Evolutionary conservation across 2,329 filamentous ascomycete genomes (phyloP), one percentile per base, ranked within the genome.

Genomic region (Alternaria brassicicola): DNA sequence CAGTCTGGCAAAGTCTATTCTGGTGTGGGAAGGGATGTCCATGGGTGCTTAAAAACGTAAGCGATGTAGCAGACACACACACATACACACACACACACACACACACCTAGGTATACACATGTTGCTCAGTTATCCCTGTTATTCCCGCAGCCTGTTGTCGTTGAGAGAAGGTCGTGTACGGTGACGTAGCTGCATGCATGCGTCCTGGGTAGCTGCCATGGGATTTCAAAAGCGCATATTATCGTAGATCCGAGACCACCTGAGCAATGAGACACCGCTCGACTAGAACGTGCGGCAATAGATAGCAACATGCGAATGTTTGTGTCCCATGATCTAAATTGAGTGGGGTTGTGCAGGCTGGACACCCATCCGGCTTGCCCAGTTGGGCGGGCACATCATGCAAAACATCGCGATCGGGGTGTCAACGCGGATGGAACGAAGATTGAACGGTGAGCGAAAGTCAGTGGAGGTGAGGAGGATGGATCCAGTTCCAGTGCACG

Each of bases 321-420:
- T 38, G 36, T 39, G 51, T 50, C 45, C 43, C 45, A 43, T 38
- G 38, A 42, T 19, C 50, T 21, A 38, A 39, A 43, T 38, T 49
- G 45, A 25, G 51, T 55, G 49, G 51, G 55, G 55, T 25, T 54
- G 52, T 55, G 51, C 55, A 55, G 39, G 31, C 47, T 50, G 53
- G 25, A n/a, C n/a, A n/a, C n/a, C n/a, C 51, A 9, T 31, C 31
- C 17, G 43, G 41, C 41, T 42, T 36, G 25, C 50, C 30, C 25
- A 45, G 43, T 30, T 21, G 33, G 55, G 43, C 52, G 43, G 36
- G 51, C 25, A 47, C 25, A 26, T 5, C 23, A 48, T 54, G 55
- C 50, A 35, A 6, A 25, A 35, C 21, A 57, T 57, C 50, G 36
- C 36, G 51, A 57, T 54, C 23, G 21, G 30, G 9, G 9, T n/a